These are phyloP conservation scores for Microcera coccophila DNA, from an alignment of 2,329 filamentous ascomycete species.

Conservation along the genomic window DNA sequence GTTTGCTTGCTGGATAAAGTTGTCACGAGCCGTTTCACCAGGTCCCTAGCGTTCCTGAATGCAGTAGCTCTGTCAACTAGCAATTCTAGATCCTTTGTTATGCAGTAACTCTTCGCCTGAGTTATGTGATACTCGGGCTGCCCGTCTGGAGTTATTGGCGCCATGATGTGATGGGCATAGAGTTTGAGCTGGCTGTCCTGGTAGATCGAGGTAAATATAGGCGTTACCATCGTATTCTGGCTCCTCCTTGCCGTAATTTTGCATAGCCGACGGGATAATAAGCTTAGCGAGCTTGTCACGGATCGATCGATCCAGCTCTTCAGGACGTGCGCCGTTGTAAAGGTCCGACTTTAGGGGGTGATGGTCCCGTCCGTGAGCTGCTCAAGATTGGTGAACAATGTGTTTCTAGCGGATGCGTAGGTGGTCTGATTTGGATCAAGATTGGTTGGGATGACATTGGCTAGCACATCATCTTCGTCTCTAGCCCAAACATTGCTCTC, in stretches of 20 bases:
- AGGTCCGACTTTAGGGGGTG: constrained; percentile 29
- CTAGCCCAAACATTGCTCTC: constrained; percentile 24
- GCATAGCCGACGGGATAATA: constrained; percentile 31
- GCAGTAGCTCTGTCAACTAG: constrained; percentile 35
- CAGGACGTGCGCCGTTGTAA: constrained; percentile 28
- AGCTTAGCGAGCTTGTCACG: constrained; percentile 21
- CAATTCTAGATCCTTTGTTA: constrained; percentile 27
- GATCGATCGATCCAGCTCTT: constrained; percentile 24
- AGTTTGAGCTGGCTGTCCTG: constrained; percentile 34
- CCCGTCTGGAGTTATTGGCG: constrained; percentile 26
- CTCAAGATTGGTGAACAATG: constrained; percentile 34
- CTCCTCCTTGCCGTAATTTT: constrained; percentile 30
- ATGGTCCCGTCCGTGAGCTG: constrained; percentile 32
- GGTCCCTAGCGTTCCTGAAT: constrained; percentile 38
- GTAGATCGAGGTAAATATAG: constrained; percentile 38
- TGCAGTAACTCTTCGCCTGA: constrained; percentile 23
- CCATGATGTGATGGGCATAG: constrained; percentile 36
- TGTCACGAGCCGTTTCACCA: constrained; percentile 34
- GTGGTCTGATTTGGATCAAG: constrained; percentile 8
- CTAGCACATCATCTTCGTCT: constrained; percentile 34
- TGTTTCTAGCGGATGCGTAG: constrained; percentile 11
- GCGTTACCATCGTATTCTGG: constrained; percentile 37
- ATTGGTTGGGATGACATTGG: constrained; percentile 32
- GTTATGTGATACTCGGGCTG: constrained; percentile 42
- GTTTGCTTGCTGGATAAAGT: constrained; percentile 32